phyloP scores from a whole-genome alignment of 306 rosid species.

The Malus orientalis region DNA sequence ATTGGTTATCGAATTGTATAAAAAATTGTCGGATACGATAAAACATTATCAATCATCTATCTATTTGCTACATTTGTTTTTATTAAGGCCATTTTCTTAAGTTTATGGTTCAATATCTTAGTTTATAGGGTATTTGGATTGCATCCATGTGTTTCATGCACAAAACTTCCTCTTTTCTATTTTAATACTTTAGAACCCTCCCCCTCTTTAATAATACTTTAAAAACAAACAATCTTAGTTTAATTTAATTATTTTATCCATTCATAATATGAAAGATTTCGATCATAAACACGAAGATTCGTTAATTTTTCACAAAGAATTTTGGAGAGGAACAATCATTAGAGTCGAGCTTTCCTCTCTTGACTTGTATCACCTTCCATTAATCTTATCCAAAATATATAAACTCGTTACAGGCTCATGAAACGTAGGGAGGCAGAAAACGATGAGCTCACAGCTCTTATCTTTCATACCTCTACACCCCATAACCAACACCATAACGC shows the following conservation, averaged over 20 bases:
- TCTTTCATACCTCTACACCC: conserved; percentile 11
- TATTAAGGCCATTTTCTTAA: fast-evolving
- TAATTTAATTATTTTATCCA: no score
- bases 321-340: no score
- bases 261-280: fast-evolving
- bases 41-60: no score
- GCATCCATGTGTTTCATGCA: fast-evolving
- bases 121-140: no score
- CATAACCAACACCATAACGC: conserved; percentile 7
- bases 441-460: conserved; percentile 43
- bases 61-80: no score
- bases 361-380: neutral
- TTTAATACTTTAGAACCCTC: no score
- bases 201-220: no score
- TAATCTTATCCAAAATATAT: neutral
- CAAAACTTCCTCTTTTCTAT: fast-evolving
- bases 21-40: fast-evolving
- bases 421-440: neutral
- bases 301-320: no score
- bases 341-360: no score
- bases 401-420: neutral
- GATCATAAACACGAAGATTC: fast-evolving
- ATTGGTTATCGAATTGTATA: no score
- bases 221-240: no score
- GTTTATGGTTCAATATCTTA: no score